These are phyloP conservation scores for Acephala macrosclerotiorum DNA, from an alignment of 2,329 filamentous ascomycete genomes.

Conservation along the genomic window DNA sequence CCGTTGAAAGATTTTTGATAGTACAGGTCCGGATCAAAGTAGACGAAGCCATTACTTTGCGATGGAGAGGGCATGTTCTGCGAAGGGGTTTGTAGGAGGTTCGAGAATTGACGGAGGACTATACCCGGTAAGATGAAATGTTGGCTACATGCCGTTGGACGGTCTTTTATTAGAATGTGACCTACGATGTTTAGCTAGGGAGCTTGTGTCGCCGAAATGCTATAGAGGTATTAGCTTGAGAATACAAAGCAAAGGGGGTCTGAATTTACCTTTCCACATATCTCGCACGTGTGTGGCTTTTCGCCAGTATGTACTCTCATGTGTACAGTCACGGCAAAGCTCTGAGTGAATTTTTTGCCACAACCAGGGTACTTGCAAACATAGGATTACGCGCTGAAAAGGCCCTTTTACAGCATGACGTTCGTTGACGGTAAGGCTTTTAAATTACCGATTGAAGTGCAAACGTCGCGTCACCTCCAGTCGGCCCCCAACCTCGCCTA, in stretches of 20 bases:
- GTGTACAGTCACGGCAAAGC: constrained; percentile 93
- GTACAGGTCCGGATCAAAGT: constrained; percentile 82
- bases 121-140: constrained; percentile 85
- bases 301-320: constrained; percentile 95
- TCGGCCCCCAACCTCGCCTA: no score
- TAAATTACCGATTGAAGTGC: neutral
- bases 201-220: constrained; percentile 97
- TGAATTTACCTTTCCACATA: constrained; percentile 83
- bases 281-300: constrained; percentile 97
- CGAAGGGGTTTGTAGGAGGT: constrained; percentile 78
- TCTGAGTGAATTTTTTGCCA: constrained; percentile 96
- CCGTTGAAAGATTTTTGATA: no score
- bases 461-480: no score
- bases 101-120: constrained; percentile 82
- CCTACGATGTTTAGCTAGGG: constrained; percentile 90
- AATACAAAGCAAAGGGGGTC: constrained; percentile 22
- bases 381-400: constrained; percentile 55
- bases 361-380: constrained; percentile 89
- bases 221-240: constrained; percentile 47
- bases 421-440: neutral
- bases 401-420: neutral
- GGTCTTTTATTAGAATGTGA: constrained; percentile 81
- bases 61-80: constrained; percentile 71
- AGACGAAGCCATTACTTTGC: constrained; percentile 72
- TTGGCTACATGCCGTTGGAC: constrained; percentile 67